Evolutionary conservation across 257 asterid species (phyloP).

Genomic region (Osmanthus fragrans): DNA sequence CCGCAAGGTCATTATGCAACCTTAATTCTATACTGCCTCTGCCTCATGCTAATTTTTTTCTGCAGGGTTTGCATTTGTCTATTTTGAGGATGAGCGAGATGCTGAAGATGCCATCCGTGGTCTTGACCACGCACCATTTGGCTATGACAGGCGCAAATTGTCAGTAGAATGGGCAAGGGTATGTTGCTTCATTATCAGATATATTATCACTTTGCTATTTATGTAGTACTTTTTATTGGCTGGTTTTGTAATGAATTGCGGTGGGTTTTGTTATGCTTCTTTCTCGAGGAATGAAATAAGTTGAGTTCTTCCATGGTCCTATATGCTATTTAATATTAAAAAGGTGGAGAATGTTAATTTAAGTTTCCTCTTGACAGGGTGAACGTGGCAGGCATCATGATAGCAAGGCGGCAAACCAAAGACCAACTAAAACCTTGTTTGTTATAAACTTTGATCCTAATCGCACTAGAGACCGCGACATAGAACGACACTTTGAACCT

Average conservation of each 20-base stretch:
- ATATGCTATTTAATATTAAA: not conserved
- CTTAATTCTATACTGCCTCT: not conserved
- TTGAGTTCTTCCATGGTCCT: not conserved
- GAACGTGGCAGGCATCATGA: conserved; percentile 84
- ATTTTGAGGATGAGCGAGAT: conserved; percentile 87
- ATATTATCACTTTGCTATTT: not conserved
- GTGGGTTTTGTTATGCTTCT: not conserved
- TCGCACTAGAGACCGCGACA: conserved; percentile 63
- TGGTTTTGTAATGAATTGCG: not conserved
- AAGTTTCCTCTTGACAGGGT: conserved; percentile 49
- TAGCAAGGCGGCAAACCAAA: conserved; percentile 61
- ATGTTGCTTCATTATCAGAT: not conserved
- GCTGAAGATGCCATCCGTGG: conserved; percentile 85
- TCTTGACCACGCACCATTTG: conserved; percentile 67
- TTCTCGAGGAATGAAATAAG: not conserved
- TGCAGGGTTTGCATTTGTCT: conserved; percentile 88
- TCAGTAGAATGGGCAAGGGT: conserved; percentile 98
- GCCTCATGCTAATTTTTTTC: conserved; percentile 27
- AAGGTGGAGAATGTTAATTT: not conserved
- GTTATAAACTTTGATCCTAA: conserved; percentile 92
- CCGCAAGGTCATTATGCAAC: conserved; percentile 19
- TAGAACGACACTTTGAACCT: conserved; percentile 86
- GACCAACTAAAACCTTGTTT: conserved; percentile 78
- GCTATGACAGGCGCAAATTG: conserved; percentile 67
- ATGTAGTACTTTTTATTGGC: not conserved